Percentiles rank a stretch among this genome's conserved stretches.
These are phyloP conservation scores for Baudoinia panamericana DNA, from an alignment of 495 filamentous ascomycete genomes.

Conservation along the genomic window DNA sequence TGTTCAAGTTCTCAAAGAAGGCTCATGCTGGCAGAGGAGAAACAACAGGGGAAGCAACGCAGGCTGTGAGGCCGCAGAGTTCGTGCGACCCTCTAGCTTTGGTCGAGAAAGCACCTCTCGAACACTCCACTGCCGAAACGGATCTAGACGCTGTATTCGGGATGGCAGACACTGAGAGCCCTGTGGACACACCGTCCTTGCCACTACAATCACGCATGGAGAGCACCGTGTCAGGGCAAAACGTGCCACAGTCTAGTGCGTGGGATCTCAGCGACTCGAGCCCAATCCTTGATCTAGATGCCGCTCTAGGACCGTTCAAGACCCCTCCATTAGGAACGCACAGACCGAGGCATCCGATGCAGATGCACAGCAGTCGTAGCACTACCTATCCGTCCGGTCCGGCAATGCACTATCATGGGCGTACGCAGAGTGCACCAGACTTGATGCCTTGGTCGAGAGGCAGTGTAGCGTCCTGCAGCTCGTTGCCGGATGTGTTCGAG, in stretches of 20 bases:
- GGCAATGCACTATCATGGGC: conserved; percentile 80
- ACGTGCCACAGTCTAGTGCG: too few relatives aligned
- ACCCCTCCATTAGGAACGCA: conserved; percentile 44
- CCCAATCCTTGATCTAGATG: conserved; percentile 86
- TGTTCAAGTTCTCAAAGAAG: conserved; percentile 11
- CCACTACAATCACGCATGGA: conserved; percentile 6
- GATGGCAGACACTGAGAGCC: neutral
- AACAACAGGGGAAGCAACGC: too few relatives aligned
- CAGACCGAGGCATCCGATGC: conserved; percentile 43
- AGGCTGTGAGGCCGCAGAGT: conserved; percentile 5
- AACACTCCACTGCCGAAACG: conserved; percentile 13
- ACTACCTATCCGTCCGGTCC: conserved; percentile 63
- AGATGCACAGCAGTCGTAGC: conserved; percentile 79
- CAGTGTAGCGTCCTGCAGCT: conserved; percentile 33
- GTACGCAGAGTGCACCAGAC: conserved; percentile 84
- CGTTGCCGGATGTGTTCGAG: conserved; percentile 84
- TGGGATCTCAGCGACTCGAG: conserved; percentile 52
- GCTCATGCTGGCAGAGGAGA: conserved; percentile 3
- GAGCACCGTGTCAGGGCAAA: conserved; percentile 1
- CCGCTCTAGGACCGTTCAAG: conserved; percentile 86
- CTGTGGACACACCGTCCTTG: too few relatives aligned
- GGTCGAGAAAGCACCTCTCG: too few relatives aligned
- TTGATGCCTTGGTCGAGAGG: conserved; percentile 55
- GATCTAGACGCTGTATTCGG: conserved; percentile 17
- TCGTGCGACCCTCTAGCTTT: conserved; percentile 4